Base-by-base conservation (phyloP, 352 stramenopile species). In the Globisporangium takayamanum region DNA sequence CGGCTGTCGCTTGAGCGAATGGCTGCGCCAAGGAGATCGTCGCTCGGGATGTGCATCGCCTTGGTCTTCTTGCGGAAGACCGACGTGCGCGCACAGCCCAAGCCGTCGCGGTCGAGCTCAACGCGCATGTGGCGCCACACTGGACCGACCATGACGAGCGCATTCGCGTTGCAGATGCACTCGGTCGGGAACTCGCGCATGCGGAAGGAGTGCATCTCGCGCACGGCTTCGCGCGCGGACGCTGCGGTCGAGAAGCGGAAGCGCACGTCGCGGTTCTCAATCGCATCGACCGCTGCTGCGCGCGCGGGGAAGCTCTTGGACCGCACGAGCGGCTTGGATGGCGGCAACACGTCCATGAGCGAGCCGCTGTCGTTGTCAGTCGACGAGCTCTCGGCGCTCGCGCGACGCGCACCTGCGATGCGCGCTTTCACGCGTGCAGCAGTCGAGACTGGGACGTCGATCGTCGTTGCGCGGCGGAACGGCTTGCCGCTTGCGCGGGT, bases 131-230 rank as follows among this genome's bases (percentile, higher is more conserved):
- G 55, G 36, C 77, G 73, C 78, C 79, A 88, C n/a, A 75, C 59
- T 12, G 69, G 69, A 14, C 75, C 75, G 1, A 84, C 39, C 47
- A 80, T 69, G 50, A 86, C 72, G 39, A 78, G 54, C 39, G 75
- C 74, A 5, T 64, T 33, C 12, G 69, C 52, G 28, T 57, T 64
- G 41, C 72, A 59, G 15, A 65, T 37, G 55, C 70, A 80, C 55
- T 84, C 67, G 11, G 63, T 57, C 0, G 81, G 81, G 58, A 88
- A 89, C 53, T 88, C 75, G 18, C 70, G 66, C 50, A 88, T 47
- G 1, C 74, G 60, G 54, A 75, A 75, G 20, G 77, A 78, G 59
- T 91, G 73, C 77, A 89, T 89, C 64, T 89, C 76, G 28, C 81
- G 78, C 53, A 89, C 78, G 11, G 70, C 74, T 33, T 87, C 81